phyloP scores from a whole-genome alignment of 2,329 filamentous ascomycete genomes.

The Fusarium cicatricum region DNA sequence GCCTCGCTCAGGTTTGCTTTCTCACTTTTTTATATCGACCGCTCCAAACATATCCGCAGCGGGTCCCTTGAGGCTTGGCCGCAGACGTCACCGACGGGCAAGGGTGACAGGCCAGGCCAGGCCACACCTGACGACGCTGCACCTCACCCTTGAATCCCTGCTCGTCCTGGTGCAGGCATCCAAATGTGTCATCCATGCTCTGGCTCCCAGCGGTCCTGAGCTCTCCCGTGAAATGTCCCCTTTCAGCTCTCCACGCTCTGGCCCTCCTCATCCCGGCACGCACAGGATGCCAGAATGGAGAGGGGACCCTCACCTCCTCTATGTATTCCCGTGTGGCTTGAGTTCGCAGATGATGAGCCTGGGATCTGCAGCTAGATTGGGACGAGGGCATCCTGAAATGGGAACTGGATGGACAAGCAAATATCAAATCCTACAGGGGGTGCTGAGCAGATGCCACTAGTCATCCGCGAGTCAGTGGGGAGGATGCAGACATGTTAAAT shows the following conservation, averaged over 20 bases:
- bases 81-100: slow-evolving; percentile 18
- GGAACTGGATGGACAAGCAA: not conserved
- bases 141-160: not conserved
- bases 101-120: not conserved
- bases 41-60: slow-evolving; percentile 7
- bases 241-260: not conserved
- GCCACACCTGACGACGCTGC: no score
- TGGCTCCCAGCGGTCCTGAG: not conserved
- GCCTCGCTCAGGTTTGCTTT: slow-evolving; percentile 2
- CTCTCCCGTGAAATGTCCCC: no score
- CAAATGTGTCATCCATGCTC: slow-evolving; percentile 4
- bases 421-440: not conserved
- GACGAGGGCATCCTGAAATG: not conserved
- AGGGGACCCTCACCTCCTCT: not conserved
- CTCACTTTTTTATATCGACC: not conserved
- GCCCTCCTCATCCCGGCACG: not conserved
- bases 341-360: slow-evolving; percentile 12
- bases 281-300: not conserved
- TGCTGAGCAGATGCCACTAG: not conserved
- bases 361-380: not conserved
- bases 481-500: not conserved
- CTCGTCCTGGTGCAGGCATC: not conserved
- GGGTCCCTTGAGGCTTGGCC: slow-evolving; percentile 3
- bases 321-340: slow-evolving; percentile 4
- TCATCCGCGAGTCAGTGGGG: not conserved